Conservation (phyloP, 2,329 filamentous ascomycete species). For the Tolypocladium endophyticum region DNA sequence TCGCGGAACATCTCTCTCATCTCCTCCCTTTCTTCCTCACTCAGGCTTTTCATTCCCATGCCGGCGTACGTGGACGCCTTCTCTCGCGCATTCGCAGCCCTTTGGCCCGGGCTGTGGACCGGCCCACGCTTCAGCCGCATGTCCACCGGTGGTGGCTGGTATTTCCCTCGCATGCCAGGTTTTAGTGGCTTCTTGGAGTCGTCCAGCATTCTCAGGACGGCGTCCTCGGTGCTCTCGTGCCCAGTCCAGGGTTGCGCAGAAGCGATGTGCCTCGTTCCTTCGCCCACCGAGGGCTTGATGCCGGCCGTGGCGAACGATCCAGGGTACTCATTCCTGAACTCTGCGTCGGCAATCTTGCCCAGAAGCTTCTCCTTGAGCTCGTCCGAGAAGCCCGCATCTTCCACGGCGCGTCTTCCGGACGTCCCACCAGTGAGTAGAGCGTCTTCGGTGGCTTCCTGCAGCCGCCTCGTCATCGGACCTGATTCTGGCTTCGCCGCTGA, state of each 20-base stretch:
- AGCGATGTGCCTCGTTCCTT: slow-evolving; percentile 58
- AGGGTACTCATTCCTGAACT: slow-evolving; percentile 41
- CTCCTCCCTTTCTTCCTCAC: slow-evolving; percentile 61
- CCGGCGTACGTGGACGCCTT: slow-evolving; percentile 41
- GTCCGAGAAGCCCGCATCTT: slow-evolving; percentile 53
- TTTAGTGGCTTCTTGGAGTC: slow-evolving; percentile 65
- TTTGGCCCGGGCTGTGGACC: slow-evolving; percentile 30
- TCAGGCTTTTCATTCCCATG: slow-evolving; percentile 43
- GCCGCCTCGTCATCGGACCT: slow-evolving; percentile 44
- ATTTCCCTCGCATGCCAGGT: slow-evolving; percentile 34
- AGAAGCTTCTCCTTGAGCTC: slow-evolving; percentile 50
- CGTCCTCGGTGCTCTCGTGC: slow-evolving; percentile 61
- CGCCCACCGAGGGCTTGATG: slow-evolving; percentile 48
- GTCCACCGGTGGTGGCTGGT: slow-evolving; percentile 38
- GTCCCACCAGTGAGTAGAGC: slow-evolving; percentile 47
- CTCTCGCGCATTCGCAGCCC: slow-evolving; percentile 45
- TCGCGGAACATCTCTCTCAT: slow-evolving; percentile 67
- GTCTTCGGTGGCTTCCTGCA: slow-evolving; percentile 54
- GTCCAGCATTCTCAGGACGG: slow-evolving; percentile 73
- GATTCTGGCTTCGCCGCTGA: slow-evolving; percentile 6
- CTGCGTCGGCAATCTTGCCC: slow-evolving; percentile 42
- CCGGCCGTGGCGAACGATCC: slow-evolving; percentile 36
- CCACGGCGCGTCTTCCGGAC: slow-evolving; percentile 46
- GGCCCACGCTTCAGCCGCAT: slow-evolving; percentile 34
- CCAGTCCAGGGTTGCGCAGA: slow-evolving; percentile 67